A percentile compares a stretch with the other conserved stretches of the same genome.
Evolutionary conservation across 2,329 filamentous ascomycete genomes (phyloP).

Genomic region (Cadophora sp.): DNA sequence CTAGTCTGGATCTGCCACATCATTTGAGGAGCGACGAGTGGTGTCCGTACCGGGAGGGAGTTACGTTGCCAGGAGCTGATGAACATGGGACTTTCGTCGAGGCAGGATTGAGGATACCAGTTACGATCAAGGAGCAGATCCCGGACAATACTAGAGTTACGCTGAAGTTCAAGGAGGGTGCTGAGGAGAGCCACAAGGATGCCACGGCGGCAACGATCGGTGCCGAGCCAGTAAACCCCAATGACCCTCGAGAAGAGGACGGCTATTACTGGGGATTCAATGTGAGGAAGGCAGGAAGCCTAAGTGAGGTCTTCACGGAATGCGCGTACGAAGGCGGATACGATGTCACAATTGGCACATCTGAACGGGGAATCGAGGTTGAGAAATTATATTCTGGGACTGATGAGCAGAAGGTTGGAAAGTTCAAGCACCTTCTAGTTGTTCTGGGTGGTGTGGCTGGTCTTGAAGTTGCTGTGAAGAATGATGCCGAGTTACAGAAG

Average conservation of each 20-base stretch:
- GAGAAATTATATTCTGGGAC: conserved; percentile 41
- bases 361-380: conserved; percentile 68
- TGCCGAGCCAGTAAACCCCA: conserved; percentile 70
- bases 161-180: conserved; percentile 63
- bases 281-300: conserved; percentile 68
- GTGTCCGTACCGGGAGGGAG: conserved; percentile 81
- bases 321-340: conserved; percentile 78
- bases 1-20: conserved; percentile 84
- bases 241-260: conserved; percentile 72
- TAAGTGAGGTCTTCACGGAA: conserved; percentile 80
- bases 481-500: conserved; percentile 61
- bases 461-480: conserved; percentile 75
- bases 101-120: conserved; percentile 61
- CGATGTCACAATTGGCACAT: conserved; percentile 83
- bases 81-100: conserved; percentile 60
- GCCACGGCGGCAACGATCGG: conserved; percentile 34
- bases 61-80: conserved; percentile 60
- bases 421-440: conserved; percentile 75
- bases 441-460: conserved; percentile 84
- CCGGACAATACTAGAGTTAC: conserved; percentile 78
- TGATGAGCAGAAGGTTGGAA: conserved; percentile 40
- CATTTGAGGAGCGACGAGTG: conserved; percentile 79
- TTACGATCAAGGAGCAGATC: conserved; percentile 55
- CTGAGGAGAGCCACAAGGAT: conserved; percentile 48
- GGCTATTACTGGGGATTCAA: conserved; percentile 90